Base-by-base conservation (phyloP, 2,329 filamentous ascomycete genomes). In the Sclerotinia glacialis region DNA sequence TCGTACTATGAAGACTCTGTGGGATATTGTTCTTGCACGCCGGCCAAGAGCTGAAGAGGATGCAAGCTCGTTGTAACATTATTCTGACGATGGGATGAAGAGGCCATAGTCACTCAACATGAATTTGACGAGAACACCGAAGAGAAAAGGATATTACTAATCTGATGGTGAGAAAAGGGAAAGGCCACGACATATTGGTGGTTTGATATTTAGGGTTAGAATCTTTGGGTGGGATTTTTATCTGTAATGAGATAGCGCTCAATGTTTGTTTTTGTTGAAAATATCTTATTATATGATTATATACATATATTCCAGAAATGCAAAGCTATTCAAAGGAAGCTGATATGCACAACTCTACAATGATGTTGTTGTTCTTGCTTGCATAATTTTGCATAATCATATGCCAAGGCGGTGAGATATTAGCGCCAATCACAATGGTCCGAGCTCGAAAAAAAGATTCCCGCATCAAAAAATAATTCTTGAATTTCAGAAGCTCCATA, bases 401-500 rank as follows among this genome's bases (percentile, higher is more conserved):
- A 49, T 40, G 26, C 47, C 47, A 63, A 62, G 58, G 64, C 64
- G 64, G 64, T 66, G 44, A 28, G n/a, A 3, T 14, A 26, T 60
- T 63, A 63, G 58, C 37, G 34, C 21, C 53, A 40, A 18, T 34
- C 28, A 49, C n/a, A 66, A 66, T 42, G 55, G 64, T 60, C 55
- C 37, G 18, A 66, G 65, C 65, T 54, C 65, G 42, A 64, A 64
- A 64, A 67, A 64, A 67, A 67, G 61, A 50, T 58, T 56, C 64
- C 65, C 65, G 50, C 65, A 50, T 66, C 65, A 64, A 64, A 67
- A 67, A 67, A 50, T 64, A 67, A 64, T 58, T 67, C 60, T 56
- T 34, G 59, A 47, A 67, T 59, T 59, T 46, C 37, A 34, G 23
- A 40, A 64, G 55, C 60, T 54, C 49, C 61, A 64, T 52, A 55